Evolutionary conservation across 1,284 basidiomycete species (phyloP).

Genomic region (Irpex sp.): DNA sequence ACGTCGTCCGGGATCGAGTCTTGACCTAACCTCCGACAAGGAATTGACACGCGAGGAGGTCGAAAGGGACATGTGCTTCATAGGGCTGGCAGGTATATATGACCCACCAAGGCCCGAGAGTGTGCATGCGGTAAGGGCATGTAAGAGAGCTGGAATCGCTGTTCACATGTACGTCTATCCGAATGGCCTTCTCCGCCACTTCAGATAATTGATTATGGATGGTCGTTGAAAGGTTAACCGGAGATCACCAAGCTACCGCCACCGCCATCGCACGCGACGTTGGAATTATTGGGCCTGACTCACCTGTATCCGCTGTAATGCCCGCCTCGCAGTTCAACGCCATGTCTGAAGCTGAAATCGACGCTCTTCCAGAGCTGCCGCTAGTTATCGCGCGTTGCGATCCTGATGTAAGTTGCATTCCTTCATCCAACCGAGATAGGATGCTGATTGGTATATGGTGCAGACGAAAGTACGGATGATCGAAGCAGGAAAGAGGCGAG

Average conservation of each 20-base stretch:
- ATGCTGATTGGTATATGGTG: slow-evolving; percentile 16
- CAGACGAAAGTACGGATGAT: slow-evolving; percentile 44
- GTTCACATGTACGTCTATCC: slow-evolving; percentile 47
- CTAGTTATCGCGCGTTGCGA: slow-evolving; percentile 58
- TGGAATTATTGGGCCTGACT: slow-evolving; percentile 39
- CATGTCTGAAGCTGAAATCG: slow-evolving; percentile 56
- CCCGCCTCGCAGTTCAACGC: slow-evolving; percentile 61
- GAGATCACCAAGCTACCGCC: slow-evolving; percentile 37
- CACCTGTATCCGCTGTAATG: slow-evolving; percentile 32
- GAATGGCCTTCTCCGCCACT: not conserved
- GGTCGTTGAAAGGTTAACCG: slow-evolving; percentile 28
- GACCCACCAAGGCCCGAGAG: slow-evolving; percentile 73
- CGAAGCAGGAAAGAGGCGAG: slow-evolving; percentile 56
- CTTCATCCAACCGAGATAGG: not conserved
- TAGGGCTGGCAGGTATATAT: slow-evolving; percentile 64
- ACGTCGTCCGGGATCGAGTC: slow-evolving; percentile 14
- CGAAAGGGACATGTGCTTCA: slow-evolving; percentile 56
- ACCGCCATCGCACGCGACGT: slow-evolving; percentile 42
- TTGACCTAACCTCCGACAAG: not conserved
- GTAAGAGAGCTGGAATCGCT: slow-evolving; percentile 61
- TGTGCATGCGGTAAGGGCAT: slow-evolving; percentile 56
- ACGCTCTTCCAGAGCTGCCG: slow-evolving; percentile 51
- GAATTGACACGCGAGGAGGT: slow-evolving; percentile 40
- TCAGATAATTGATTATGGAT: not conserved
- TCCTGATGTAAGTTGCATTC: not conserved